phyloP scores from a whole-genome alignment of 768 basidiomycete genomes.

The Hydnum rufescens region DNA sequence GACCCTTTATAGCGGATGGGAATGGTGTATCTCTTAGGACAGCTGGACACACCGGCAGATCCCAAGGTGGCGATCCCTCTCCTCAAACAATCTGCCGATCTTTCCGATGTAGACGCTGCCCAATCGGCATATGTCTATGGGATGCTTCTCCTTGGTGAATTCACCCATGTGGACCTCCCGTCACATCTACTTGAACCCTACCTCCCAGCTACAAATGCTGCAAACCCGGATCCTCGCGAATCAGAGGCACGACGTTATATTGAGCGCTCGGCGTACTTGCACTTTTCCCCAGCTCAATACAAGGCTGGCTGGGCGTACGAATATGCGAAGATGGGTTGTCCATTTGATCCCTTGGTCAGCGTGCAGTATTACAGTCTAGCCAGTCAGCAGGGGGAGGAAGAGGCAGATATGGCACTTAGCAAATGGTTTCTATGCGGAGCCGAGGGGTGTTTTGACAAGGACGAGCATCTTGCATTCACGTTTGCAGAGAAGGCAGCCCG shows the following conservation, averaged over 20 bases:
- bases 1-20: slow-evolving; percentile 51
- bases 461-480: slow-evolving; percentile 64
- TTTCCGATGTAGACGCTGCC: slow-evolving; percentile 53
- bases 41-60: slow-evolving; percentile 43
- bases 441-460: slow-evolving; percentile 53
- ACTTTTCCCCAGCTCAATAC: slow-evolving; percentile 67
- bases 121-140: slow-evolving; percentile 81
- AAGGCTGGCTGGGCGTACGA: slow-evolving; percentile 87
- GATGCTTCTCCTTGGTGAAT: slow-evolving; percentile 71
- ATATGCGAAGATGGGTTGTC: slow-evolving; percentile 66
- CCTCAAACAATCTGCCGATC: slow-evolving; percentile 56
- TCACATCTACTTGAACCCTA: slow-evolving; percentile 31
- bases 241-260: slow-evolving; percentile 57
- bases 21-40: slow-evolving; percentile 47
- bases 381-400: slow-evolving; percentile 66
- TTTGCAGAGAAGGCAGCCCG: slow-evolving; percentile 63
- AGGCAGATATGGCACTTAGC: slow-evolving; percentile 91
- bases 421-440: slow-evolving; percentile 96
- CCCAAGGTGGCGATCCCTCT: slow-evolving; percentile 43
- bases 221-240: slow-evolving; percentile 22
- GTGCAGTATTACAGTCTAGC: slow-evolving; percentile 82
- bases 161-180: slow-evolving; percentile 41
- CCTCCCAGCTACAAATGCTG: slow-evolving; percentile 24
- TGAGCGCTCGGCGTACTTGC: slow-evolving; percentile 68
- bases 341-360: slow-evolving; percentile 71